Evolutionary conservation across 345 rosid species (phyloP).

Genomic region (Nephelium lappaceum): DNA sequence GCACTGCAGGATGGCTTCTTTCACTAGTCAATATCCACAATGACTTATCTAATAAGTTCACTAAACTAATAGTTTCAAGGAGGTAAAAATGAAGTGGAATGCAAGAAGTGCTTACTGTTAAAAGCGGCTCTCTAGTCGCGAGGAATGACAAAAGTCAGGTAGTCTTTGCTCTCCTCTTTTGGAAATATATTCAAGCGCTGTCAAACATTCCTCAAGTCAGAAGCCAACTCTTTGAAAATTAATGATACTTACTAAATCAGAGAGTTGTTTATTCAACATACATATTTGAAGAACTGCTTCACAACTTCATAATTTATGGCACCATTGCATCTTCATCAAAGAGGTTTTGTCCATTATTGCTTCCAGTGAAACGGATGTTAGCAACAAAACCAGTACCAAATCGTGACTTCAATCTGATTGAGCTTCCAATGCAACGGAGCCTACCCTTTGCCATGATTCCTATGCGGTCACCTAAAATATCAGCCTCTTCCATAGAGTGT

Average conservation of each 20-base stretch:
- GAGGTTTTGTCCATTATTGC: constrained; percentile 39
- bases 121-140: constrained; percentile 65
- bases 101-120: constrained; percentile 51
- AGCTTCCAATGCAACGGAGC: constrained; percentile 86
- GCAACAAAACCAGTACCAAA: constrained; percentile 88
- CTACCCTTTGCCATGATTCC: constrained; percentile 96
- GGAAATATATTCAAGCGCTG: constrained; percentile 74
- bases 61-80: neutral
- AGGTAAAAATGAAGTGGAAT: constrained; percentile 6
- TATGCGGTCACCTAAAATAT: constrained; percentile 82
- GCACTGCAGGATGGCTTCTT: too few species aligned
- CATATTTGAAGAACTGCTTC: constrained; percentile 70
- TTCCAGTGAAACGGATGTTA: constrained; percentile 65
- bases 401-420: constrained; percentile 83
- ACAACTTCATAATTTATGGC: constrained; percentile 44
- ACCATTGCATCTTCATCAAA: constrained; percentile 28
- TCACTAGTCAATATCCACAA: too few species aligned
- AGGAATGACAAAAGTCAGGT: constrained; percentile 82
- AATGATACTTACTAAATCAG: constrained; percentile 1
- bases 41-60: too few species aligned
- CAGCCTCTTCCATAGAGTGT: constrained; percentile 98
- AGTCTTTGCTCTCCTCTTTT: constrained; percentile 65
- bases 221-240: constrained; percentile 4
- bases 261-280: constrained; percentile 31
- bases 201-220: constrained; percentile 23